A percentile compares a stretch with the other conserved stretches of the same genome.
phyloP scores from a whole-genome alignment of 768 basidiomycete species.

The Paxillus involutus region DNA sequence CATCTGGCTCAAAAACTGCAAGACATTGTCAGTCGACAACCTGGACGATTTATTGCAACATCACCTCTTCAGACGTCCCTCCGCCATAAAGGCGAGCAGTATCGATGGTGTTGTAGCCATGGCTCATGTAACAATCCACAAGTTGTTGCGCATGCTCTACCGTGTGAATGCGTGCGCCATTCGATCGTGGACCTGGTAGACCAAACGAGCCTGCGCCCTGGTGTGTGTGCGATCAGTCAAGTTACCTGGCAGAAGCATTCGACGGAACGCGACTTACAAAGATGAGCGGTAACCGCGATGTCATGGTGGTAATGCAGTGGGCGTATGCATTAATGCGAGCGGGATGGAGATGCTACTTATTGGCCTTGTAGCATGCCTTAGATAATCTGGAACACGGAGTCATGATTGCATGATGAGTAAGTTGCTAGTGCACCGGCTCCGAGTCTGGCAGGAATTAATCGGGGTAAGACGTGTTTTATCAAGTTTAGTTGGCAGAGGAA shows the following conservation, averaged over 20 bases:
- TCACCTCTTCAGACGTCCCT: slow-evolving; percentile 24
- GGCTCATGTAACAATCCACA: slow-evolving; percentile 11
- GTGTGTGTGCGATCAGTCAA: not conserved
- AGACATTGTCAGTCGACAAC: not conserved
- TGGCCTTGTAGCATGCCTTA: too few relatives aligned
- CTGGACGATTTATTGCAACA: not conserved
- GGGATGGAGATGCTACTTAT: not conserved
- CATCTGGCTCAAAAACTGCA: slow-evolving; percentile 16
- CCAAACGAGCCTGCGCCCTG: slow-evolving; percentile 26
- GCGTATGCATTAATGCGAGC: too few relatives aligned
- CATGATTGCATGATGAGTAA: too few relatives aligned
- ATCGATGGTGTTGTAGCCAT: slow-evolving; percentile 20
- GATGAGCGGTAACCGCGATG: slow-evolving; percentile 9
- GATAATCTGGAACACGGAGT: too few relatives aligned
- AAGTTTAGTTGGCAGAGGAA: too few relatives aligned
- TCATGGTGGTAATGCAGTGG: not conserved
- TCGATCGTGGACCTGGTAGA: slow-evolving; percentile 13
- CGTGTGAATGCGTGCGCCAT: slow-evolving; percentile 19
- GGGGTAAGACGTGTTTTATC: too few relatives aligned
- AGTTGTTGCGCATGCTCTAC: slow-evolving; percentile 12
- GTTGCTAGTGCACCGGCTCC: too few relatives aligned
- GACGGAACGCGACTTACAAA: slow-evolving; percentile 5
- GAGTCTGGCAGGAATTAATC: too few relatives aligned
- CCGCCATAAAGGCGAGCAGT: slow-evolving; percentile 21
- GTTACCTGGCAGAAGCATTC: not conserved